These are phyloP conservation scores for Hericium rajendrae DNA, from an alignment of 768 basidiomycete genomes.

Conservation along the genomic window DNA sequence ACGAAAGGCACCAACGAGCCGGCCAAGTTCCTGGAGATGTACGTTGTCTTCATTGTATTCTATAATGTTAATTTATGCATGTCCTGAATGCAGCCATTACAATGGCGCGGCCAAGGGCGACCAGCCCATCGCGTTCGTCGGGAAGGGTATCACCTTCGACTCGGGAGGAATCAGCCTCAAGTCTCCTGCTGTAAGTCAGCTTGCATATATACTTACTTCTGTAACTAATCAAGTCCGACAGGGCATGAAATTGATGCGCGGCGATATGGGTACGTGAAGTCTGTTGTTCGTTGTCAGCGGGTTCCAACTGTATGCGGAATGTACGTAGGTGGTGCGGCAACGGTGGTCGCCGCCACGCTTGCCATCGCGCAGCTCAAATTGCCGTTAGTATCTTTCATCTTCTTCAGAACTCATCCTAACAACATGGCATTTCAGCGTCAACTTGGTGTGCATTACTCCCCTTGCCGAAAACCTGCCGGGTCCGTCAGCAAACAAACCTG, in stretches of 20 bases:
- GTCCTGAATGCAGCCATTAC: conserved; percentile 49
- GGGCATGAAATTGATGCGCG: conserved; percentile 82
- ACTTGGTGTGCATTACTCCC: conserved; percentile 63
- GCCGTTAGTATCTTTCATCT: conserved; percentile 44
- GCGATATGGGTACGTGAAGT: conserved; percentile 61
- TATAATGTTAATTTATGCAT: background rate
- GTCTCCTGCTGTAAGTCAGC: conserved; percentile 45
- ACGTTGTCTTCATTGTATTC: conserved; percentile 6
- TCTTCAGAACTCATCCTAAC: background rate
- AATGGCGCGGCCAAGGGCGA: conserved; percentile 53
- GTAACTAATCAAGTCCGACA: conserved; percentile 16
- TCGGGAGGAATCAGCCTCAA: conserved; percentile 84
- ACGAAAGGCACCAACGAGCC: conserved; percentile 76
- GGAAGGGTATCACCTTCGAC: conserved; percentile 88
- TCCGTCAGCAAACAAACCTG: conserved; percentile 57
- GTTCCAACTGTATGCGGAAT: background rate
- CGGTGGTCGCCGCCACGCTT: conserved; percentile 60
- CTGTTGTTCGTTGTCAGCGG: background rate
- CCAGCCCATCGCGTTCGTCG: conserved; percentile 66
- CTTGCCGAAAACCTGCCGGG: conserved; percentile 85
- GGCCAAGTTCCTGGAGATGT: conserved; percentile 84
- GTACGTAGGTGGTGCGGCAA: conserved; percentile 60
- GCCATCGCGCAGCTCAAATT: conserved; percentile 75
- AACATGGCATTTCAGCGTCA: conserved; percentile 38
- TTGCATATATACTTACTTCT: background rate